Conservation (phyloP, 495 filamentous ascomycete genomes). For the Xylaria curta region DNA sequence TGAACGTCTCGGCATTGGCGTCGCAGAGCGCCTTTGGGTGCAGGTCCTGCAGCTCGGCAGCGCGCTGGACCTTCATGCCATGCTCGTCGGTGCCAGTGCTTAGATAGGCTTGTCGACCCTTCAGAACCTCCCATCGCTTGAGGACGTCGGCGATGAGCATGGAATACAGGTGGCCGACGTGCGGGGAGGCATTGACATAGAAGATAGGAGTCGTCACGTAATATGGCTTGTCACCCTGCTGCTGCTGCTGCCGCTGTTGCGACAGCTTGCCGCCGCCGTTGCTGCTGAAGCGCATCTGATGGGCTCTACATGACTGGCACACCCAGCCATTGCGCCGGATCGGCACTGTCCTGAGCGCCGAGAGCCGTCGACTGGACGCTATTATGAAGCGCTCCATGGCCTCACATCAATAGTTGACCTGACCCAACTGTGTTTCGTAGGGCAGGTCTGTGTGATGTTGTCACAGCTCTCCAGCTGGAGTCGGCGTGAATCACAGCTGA, state of each 20-base stretch:
- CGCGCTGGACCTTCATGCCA: slow-evolving; percentile 95
- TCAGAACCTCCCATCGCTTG: slow-evolving; percentile 88
- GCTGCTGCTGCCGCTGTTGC: slow-evolving; percentile 10
- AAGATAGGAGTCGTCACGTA: slow-evolving; percentile 98
- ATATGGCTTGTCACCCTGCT: slow-evolving; percentile 72
- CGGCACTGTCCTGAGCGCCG: slow-evolving; percentile 18
- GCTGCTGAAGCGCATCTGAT: slow-evolving; percentile 33
- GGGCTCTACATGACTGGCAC: slow-evolving; percentile 37
- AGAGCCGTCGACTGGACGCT: slow-evolving; percentile 28
- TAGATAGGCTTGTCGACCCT: slow-evolving; percentile 71
- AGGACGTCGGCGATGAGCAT: slow-evolving; percentile 90
- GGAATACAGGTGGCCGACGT: slow-evolving; percentile 93
- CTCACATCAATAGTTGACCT: background rate
- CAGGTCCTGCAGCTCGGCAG: slow-evolving; percentile 67
- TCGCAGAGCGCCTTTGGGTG: slow-evolving; percentile 64
- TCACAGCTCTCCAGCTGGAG: background rate
- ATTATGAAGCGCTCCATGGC: slow-evolving; percentile 34
- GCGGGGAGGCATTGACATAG: slow-evolving; percentile 96
- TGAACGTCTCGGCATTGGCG: slow-evolving; percentile 66
- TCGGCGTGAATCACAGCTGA: background rate
- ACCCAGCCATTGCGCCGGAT: slow-evolving; percentile 32
- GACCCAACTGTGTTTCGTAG: background rate
- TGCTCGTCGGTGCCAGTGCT: slow-evolving; percentile 98
- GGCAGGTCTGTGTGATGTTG: background rate
- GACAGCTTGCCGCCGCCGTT: slow-evolving; percentile 10